Evolutionary conservation across 441 rosid species (phyloP), one percentile per base, ranked within the genome.

Genomic region (Adansonia gregorii): DNA sequence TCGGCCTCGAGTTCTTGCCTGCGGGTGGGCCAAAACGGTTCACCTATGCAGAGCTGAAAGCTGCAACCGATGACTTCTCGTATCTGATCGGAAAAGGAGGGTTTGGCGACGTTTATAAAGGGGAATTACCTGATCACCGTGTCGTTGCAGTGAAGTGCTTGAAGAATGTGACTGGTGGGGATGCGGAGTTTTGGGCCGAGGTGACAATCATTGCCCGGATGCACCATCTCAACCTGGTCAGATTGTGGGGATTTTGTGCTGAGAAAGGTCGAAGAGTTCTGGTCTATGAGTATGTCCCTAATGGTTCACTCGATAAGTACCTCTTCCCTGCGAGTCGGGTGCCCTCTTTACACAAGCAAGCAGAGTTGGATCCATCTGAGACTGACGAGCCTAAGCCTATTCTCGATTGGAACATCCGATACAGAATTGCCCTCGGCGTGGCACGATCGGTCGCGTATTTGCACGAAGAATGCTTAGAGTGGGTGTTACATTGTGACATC

Each of bases 11-110:
- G 77, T 76, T 91, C 61, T 87, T 91, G 55, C 92, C 93, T 0
- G 91, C 93, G 0, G 90, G 93, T 0, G 95, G 95, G n/a, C 92
- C 91, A 3, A 91, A 89, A 78, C 52, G 93, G 79, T 91, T 91
- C 85, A 39, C 87, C 0, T 83, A 82, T 39, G 85, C 88, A 0
- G 93, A 91, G 83, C 85, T 91, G 52, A 88, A 87, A 84, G 82
- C 84, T 2, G 95, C 93, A 11, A 91, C 95, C 0, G 67, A 81
- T 22, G 92, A 73, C 45, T 88, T 91, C 81, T 83, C 87, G 0
- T 74, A 83, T 52, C 84, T 82, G 4, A 89, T 91, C 8, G 93
- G 95, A 35, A 86, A 75, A 77, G 95, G 95, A 11, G 95, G 91
- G 1, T 91, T 89, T 56, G 95, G 93, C 39, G 95, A 91, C 49